These are phyloP conservation scores for Xylaria sp. DNA, from an alignment of 2,329 filamentous ascomycete genomes.

Conservation along the genomic window DNA sequence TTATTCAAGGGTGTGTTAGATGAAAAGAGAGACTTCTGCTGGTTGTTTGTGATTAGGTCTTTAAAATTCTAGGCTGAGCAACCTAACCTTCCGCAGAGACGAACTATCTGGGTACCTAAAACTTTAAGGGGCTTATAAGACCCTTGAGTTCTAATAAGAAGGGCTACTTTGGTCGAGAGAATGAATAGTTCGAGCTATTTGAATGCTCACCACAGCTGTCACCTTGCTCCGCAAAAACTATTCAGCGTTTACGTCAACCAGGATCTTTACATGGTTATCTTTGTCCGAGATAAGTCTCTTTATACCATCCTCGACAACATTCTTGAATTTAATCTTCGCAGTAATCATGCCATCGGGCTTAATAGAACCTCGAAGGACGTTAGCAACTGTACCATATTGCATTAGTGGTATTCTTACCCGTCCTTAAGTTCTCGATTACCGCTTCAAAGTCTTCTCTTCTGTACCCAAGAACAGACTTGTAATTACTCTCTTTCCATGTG, in stretches of 20 bases:
- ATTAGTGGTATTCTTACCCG: constrained; percentile 1
- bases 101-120: too few relatives aligned
- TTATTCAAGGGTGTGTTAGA: too few relatives aligned
- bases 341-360: constrained; percentile 26
- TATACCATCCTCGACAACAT: constrained; percentile 26
- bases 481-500: constrained; percentile 24
- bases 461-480: constrained; percentile 25
- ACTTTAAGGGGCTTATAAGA: too few relatives aligned
- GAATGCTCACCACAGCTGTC: too few relatives aligned
- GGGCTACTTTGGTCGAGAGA: too few relatives aligned
- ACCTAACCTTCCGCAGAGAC: too few relatives aligned
- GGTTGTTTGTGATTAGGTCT: too few relatives aligned
- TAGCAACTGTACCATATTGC: not conserved
- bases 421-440: constrained; percentile 24
- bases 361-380: constrained; percentile 20
- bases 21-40: too few relatives aligned
- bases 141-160: too few relatives aligned
- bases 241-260: constrained; percentile 25
- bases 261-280: constrained; percentile 28
- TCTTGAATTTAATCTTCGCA: constrained; percentile 26
- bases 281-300: constrained; percentile 27
- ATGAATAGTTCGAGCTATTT: too few relatives aligned
- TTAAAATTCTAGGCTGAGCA: too few relatives aligned
- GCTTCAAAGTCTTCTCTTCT: constrained; percentile 17
- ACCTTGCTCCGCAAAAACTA: not conserved